Conservation (phyloP, 2,329 filamentous ascomycete genomes). For the Karstenula rhodostoma region DNA sequence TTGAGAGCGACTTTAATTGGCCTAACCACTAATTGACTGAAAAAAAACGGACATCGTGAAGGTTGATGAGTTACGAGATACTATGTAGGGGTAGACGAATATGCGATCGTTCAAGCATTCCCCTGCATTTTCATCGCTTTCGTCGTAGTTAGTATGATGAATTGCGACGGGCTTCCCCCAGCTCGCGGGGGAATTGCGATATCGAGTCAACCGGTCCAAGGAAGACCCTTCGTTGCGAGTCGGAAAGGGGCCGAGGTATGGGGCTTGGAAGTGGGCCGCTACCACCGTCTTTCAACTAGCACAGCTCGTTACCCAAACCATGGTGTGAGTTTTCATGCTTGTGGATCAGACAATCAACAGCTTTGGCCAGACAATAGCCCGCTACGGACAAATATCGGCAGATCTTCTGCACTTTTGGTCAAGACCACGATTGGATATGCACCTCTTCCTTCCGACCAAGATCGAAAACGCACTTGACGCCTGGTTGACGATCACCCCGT, state of each 20-base stretch:
- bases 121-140: not conserved
- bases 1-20: no score
- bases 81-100: not conserved
- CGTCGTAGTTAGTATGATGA: not conserved
- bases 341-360: not conserved
- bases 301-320: not conserved
- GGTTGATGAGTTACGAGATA: no score
- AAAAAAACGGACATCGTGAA: no score
- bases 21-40: no score
- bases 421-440: not conserved
- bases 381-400: not conserved
- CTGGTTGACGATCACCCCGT: slow-evolving; percentile 1
- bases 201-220: not conserved
- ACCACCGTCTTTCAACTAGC: not conserved
- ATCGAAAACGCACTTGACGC: slow-evolving; percentile 7
- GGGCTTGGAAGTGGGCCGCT: not conserved
- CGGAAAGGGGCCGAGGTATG: not conserved
- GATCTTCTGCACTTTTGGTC: not conserved
- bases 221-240: not conserved
- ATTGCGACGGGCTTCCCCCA: not conserved
- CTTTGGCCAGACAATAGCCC: not conserved
- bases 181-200: not conserved
- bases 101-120: not conserved
- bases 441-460: not conserved
- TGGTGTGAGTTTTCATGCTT: not conserved